A percentile compares a stretch with the other conserved stretches of the same genome.
Evolutionary conservation across 805 yeast genomes (phyloP).

Genomic region (Saccharomycopsis oosterbeekiorum): DNA sequence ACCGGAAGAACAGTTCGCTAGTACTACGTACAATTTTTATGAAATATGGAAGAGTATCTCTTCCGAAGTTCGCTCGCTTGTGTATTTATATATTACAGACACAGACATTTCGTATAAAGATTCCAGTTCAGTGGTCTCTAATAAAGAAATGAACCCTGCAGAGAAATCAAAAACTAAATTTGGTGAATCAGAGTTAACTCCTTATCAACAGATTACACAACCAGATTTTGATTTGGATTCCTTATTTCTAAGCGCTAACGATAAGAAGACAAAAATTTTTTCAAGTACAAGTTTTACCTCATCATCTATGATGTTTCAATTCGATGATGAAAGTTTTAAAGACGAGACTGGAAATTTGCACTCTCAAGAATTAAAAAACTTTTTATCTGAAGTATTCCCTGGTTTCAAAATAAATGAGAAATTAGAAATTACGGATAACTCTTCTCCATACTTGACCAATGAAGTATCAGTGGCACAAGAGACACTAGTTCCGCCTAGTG

Average conservation of each 20-base stretch:
- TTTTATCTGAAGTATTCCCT: slow-evolving; percentile 58
- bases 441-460: slow-evolving; percentile 46
- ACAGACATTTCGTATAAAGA: slow-evolving; percentile 15
- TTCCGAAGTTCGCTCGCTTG: slow-evolving; percentile 30
- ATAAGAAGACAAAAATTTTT: slow-evolving; percentile 1
- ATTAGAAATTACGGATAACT: slow-evolving; percentile 24
- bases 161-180: slow-evolving; percentile 12
- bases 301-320: slow-evolving; percentile 26
- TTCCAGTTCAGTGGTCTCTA: not conserved
- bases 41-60: slow-evolving; percentile 38
- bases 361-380: slow-evolving; percentile 32
- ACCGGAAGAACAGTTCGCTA: slow-evolving; percentile 19
- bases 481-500: slow-evolving; percentile 55
- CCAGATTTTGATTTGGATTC: slow-evolving; percentile 1
- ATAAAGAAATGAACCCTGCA: slow-evolving; percentile 6
- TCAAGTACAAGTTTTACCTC: slow-evolving; percentile 16
- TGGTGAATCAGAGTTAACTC: not conserved
- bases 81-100: slow-evolving; percentile 29
- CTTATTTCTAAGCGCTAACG: slow-evolving; percentile 8
- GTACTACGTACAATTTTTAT: slow-evolving; percentile 28
- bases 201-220: not conserved
- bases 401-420: slow-evolving; percentile 34
- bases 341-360: slow-evolving; percentile 24
- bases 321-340: slow-evolving; percentile 25
- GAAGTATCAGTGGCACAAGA: slow-evolving; percentile 52